Base-by-base conservation (phyloP, 2,329 filamentous ascomycete genomes). In the Colletotrichum tabaci region DNA sequence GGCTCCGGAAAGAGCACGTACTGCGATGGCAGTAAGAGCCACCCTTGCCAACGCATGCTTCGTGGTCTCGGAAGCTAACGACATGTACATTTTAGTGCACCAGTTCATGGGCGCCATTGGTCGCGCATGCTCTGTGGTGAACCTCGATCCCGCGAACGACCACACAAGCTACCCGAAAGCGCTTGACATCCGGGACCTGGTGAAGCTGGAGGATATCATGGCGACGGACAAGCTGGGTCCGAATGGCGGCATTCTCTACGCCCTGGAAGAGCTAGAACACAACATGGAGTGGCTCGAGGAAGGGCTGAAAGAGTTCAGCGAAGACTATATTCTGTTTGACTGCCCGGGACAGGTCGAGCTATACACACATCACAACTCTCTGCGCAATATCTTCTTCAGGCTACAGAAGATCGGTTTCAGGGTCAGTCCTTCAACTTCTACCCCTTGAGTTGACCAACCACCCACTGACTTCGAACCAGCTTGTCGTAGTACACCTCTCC, bases 21-120 rank as follows among this genome's bases (percentile, higher is more conserved):
- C 81, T 98, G 96, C 86, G 94, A 98, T 90, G 96, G 96, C 80
- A 98, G 90, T 92, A 82, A 81, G 90, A 12, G 23, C 12, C 8
- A 30, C n/a, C n/a, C 49, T 44, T 50, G 42, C 61, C 66, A 60
- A 52, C 56, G 61, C 56, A 66, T 38, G 12, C 55, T 71, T 16
- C n/a, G 18, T 40, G n/a, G 60, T 23, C 47, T 44, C 42, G 8
- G 49, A 30, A 66, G 61, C 67, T 72, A 71, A 72, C 44, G 61
- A 13, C 12, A 13, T 21, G 35, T 52, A 44, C 49, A 12, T 38
- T 35, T 38, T 71, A 92, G 90, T 99, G 93, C 94, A 98, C 79
- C 96, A 99, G 84, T 99, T 99, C 85, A 93, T 98, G 88, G 92
- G 92, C 75, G 96, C 96, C 74, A 98, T 99, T 80, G 95, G 95